phyloP scores from a whole-genome alignment of 1,284 basidiomycete species.

The Phylloporus gajari region DNA sequence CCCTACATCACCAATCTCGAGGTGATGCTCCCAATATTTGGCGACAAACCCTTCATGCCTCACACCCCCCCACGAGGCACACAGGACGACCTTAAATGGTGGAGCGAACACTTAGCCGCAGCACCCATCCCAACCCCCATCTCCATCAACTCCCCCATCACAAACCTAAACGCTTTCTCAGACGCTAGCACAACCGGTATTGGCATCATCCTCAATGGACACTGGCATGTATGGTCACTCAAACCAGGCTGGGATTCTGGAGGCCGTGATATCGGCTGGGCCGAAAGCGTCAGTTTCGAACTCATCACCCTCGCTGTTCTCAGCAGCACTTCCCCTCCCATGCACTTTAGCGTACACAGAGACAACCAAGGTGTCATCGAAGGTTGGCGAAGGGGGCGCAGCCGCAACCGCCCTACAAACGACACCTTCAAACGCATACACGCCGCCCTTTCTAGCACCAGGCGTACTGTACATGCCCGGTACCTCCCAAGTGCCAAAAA shows the following conservation, averaged over 20 bases:
- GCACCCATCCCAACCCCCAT: too few species aligned
- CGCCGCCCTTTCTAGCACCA: background rate
- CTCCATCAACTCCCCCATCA: too few species aligned
- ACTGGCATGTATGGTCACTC: background rate
- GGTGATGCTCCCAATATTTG: constrained; percentile 3
- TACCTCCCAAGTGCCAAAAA: background rate
- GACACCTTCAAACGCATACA: constrained; percentile 37
- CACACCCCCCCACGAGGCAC: background rate
- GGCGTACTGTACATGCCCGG: background rate
- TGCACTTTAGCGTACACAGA: constrained; percentile 36
- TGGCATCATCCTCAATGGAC: constrained; percentile 7
- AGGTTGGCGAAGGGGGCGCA: constrained; percentile 50
- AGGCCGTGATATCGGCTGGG: constrained; percentile 27
- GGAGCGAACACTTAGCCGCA: too few species aligned
- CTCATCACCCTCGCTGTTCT: constrained; percentile 37
- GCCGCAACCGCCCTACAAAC: constrained; percentile 41
- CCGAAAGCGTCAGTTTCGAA: constrained; percentile 16
- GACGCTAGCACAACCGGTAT: constrained; percentile 21
- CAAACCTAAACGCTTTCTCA: background rate
- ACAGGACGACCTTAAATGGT: too few species aligned
- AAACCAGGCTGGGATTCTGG: background rate
- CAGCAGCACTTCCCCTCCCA: too few species aligned
- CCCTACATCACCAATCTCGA: constrained; percentile 6
- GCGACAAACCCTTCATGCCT: constrained; percentile 5
- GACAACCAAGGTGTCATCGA: constrained; percentile 54